Conservation (phyloP, 495 filamentous ascomycete genomes). For the Bathelium albidoporum region DNA sequence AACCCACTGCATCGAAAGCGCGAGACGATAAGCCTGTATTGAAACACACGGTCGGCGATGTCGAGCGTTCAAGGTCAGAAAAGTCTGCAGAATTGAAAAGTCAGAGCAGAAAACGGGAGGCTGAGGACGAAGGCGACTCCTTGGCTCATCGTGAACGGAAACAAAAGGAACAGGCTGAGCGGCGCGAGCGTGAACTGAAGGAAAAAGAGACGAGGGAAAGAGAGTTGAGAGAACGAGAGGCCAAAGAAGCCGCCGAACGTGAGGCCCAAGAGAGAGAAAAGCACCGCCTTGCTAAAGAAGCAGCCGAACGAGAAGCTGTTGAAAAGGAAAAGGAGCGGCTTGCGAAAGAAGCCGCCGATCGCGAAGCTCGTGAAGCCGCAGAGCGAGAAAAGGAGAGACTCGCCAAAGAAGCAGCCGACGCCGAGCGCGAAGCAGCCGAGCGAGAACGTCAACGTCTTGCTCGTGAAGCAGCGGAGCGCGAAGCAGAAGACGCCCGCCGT, state of each 20-base stretch:
- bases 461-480: constrained; percentile 1
- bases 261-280: constrained; percentile 14
- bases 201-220: constrained; percentile 7
- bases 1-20: background rate
- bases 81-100: background rate
- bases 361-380: background rate
- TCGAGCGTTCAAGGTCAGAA: constrained; percentile 15
- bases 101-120: background rate
- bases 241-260: constrained; percentile 21
- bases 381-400: constrained; percentile 6
- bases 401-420: constrained; percentile 1
- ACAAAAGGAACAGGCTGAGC: constrained; percentile 12
- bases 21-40: background rate
- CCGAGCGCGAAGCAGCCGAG: constrained; percentile 1
- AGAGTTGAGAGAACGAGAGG: constrained; percentile 15
- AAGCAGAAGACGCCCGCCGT: constrained; percentile 9
- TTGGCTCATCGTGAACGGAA: constrained; percentile 8
- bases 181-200: background rate
- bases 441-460: background rate
- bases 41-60: constrained; percentile 12
- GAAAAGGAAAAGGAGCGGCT: constrained; percentile 11
- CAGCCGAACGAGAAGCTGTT: constrained; percentile 4
- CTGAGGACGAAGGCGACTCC: constrained; percentile 2
- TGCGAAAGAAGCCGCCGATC: constrained; percentile 7
- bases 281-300: constrained; percentile 9